Conservation (phyloP, 176 grass and related monocot genomes). For the Ensete ventricosum region DNA sequence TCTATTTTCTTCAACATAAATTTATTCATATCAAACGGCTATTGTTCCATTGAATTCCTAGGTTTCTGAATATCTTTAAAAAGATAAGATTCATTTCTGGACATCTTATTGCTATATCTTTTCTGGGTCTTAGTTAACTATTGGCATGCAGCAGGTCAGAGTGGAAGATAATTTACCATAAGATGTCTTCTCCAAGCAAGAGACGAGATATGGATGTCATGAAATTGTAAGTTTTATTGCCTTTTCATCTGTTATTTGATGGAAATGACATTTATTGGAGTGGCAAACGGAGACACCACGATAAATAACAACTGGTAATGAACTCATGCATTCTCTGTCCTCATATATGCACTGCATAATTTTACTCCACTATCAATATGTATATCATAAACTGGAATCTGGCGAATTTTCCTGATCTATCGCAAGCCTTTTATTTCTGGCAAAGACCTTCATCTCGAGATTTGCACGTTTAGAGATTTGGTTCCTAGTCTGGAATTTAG, state of each 20-base stretch:
- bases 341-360: neutral
- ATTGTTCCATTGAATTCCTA: too few relatives aligned
- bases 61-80: too few relatives aligned
- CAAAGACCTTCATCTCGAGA: neutral
- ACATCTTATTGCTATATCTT: neutral
- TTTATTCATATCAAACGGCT: too few relatives aligned
- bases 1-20: neutral
- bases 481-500: too few relatives aligned
- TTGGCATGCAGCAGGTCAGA: neutral
- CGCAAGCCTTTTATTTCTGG: neutral
- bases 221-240: slow-evolving; percentile 9
- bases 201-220: slow-evolving; percentile 21
- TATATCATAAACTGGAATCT: neutral
- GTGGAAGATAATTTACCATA: neutral
- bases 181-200: slow-evolving; percentile 14
- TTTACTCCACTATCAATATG: neutral
- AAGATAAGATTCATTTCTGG: neutral
- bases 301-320: neutral
- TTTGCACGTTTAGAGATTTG: too few relatives aligned
- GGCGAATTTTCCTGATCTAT: neutral
- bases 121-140: neutral
- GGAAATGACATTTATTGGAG: neutral
- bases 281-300: neutral
- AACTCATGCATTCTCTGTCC: neutral
- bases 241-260: neutral